phyloP scores from a whole-genome alignment of 2,329 filamentous ascomycete genomes.

The Fusarium chuoi region DNA sequence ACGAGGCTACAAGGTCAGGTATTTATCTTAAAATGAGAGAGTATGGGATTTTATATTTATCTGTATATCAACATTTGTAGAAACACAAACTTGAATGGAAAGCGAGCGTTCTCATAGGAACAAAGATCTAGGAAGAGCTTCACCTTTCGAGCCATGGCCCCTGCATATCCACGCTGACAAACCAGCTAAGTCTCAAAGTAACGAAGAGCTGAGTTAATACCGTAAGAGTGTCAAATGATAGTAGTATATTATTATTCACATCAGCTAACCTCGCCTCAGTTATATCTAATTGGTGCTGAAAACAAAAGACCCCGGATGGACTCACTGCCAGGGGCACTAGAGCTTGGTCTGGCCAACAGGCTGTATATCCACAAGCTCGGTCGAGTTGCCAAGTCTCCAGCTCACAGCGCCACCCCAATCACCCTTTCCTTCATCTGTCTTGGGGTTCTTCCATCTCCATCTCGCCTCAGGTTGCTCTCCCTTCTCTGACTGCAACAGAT shows the following conservation, averaged over 20 bases:
- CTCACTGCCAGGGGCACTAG: not conserved
- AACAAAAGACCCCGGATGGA: not conserved
- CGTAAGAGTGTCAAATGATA: rapidly evolving
- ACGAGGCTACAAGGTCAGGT: not conserved
- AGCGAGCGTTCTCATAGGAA: rapidly evolving
- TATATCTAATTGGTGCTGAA: rapidly evolving
- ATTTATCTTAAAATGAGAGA: rapidly evolving
- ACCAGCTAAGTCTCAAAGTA: rapidly evolving
- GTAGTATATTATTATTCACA: not conserved
- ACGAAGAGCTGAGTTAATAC: rapidly evolving
- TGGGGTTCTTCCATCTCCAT: slow-evolving; percentile 63
- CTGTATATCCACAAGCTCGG: slow-evolving; percentile 38
- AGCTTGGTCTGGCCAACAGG: slow-evolving; percentile 16
- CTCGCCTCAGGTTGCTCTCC: slow-evolving; percentile 54
- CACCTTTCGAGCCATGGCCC: no score
- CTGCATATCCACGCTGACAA: rapidly evolving
- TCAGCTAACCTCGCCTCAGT: rapidly evolving
- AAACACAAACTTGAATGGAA: rapidly evolving
- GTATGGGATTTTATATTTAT: rapidly evolving
- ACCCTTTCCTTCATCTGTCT: slow-evolving; percentile 6
- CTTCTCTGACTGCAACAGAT: slow-evolving; percentile 55
- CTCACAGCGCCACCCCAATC: slow-evolving; percentile 49
- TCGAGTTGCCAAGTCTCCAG: slow-evolving; percentile 51
- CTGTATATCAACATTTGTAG: rapidly evolving
- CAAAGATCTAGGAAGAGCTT: rapidly evolving